A percentile compares a stretch with the other conserved stretches of the same genome.
Evolutionary conservation across 2,329 filamentous ascomycete genomes (phyloP).

Genomic region (Diplocarpon mali): DNA sequence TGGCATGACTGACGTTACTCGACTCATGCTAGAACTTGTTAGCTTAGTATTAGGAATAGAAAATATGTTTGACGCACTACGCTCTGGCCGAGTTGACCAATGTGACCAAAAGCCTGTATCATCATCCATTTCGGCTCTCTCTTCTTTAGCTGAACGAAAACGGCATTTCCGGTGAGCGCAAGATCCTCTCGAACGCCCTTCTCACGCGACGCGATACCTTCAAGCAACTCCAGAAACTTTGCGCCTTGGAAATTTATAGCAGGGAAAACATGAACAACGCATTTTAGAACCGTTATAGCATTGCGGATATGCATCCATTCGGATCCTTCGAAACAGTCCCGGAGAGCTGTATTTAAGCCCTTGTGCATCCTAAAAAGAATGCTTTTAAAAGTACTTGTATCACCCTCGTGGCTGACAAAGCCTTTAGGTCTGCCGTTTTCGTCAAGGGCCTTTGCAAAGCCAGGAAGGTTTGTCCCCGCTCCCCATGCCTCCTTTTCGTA

Average conservation of each 20-base stretch:
- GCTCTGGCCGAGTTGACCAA: constrained; percentile 34
- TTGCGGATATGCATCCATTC: constrained; percentile 99
- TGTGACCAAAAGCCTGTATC: constrained; percentile 61
- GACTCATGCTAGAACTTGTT: constrained; percentile 14
- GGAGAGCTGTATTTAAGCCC: constrained; percentile 67
- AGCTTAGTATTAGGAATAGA: constrained; percentile 21
- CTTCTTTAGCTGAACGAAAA: constrained; percentile 58
- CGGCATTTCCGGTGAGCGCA: constrained; percentile 60
- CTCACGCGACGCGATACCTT: constrained; percentile 54
- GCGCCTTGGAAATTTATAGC: constrained; percentile 80
- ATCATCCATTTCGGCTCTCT: constrained; percentile 59
- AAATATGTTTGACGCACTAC: not conserved
- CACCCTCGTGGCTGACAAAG: constrained; percentile 72
- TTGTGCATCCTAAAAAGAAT: constrained; percentile 86
- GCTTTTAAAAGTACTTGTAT: constrained; percentile 74
- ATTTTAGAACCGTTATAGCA: constrained; percentile 79
- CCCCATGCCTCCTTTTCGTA: constrained; percentile 81
- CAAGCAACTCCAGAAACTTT: constrained; percentile 51
- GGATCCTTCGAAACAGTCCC: constrained; percentile 65
- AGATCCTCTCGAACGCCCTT: constrained; percentile 59
- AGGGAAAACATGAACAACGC: constrained; percentile 72
- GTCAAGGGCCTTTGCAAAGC: constrained; percentile 68
- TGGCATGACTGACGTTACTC: constrained; percentile 7
- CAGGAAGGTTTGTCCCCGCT: constrained; percentile 51
- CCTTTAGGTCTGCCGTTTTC: constrained; percentile 57